phyloP scores from a whole-genome alignment of 208 protist species.

The Trypanosoma vivax region DNA sequence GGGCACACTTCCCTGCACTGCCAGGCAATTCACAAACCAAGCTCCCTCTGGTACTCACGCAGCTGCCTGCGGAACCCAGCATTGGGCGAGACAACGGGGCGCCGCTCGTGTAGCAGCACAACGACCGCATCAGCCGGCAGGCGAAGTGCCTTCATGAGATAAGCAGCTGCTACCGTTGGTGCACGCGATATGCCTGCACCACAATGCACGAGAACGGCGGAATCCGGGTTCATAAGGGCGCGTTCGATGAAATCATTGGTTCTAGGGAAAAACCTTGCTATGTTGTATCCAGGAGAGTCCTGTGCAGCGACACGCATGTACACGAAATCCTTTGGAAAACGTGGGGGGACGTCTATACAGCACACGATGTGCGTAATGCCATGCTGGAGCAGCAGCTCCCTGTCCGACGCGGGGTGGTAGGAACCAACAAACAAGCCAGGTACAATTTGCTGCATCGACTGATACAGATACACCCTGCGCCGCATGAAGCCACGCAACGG shows the following conservation, averaged over 20 bases:
- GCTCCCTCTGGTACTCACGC: constrained; percentile 23
- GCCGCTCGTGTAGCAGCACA: constrained; percentile 34
- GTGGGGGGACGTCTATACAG: constrained; percentile 45
- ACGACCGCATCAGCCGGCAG: constrained; percentile 44
- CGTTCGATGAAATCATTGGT: constrained; percentile 76
- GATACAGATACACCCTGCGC: constrained; percentile 12
- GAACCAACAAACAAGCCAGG: constrained; percentile 76
- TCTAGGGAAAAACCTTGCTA: constrained; percentile 37
- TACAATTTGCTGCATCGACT: constrained; percentile 73
- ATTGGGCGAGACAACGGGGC: constrained; percentile 59
- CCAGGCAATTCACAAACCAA: not conserved
- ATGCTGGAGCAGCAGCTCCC: constrained; percentile 25
- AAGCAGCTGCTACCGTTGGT: constrained; percentile 61
- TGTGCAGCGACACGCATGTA: constrained; percentile 46
- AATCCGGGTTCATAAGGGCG: constrained; percentile 33
- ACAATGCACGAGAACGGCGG: constrained; percentile 74
- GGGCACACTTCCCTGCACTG: not conserved
- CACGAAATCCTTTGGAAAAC: constrained; percentile 52
- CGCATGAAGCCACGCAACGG: constrained; percentile 19
- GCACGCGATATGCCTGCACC: constrained; percentile 79
- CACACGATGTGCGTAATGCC: constrained; percentile 71
- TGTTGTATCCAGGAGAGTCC: constrained; percentile 41
- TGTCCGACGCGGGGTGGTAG: constrained; percentile 51
- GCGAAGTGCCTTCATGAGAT: constrained; percentile 66
- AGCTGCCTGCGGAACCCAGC: constrained; percentile 58